Base-by-base conservation (phyloP, 1,284 basidiomycete genomes). In the Naganishia sp. region DNA sequence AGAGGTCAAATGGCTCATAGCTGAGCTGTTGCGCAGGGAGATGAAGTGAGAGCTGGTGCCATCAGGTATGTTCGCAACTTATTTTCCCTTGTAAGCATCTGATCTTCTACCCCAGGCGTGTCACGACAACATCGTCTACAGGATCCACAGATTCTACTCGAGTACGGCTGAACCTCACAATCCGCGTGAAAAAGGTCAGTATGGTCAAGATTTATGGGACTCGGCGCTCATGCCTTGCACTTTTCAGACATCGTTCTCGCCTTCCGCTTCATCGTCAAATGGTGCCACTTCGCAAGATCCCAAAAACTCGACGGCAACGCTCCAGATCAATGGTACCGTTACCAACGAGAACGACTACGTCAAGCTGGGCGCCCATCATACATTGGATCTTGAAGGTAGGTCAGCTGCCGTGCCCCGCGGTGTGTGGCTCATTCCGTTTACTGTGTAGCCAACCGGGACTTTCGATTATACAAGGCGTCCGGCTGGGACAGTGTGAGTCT, bases 321-420 rank as follows among this genome's bases (percentile, higher is more conserved):
- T 99, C 46, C 90, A 95, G 69, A 88, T 99, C 64, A 86, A 92
- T 11, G 96, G 96, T 3, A 86, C 86, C 68, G 93, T 99, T 21
- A 87, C 87, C n/a, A 84, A 86, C 59, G 95, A 98, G 82, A 98
- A 97, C 74, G 84, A 84, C 42, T 88, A 94, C 77, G 96, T 98
- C 65, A 92, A 91, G 77, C 84, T 98, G 76, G 94, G 95, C 4
- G 93, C 95, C 21, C 95, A 87, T 78, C 96, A 99, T 76, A 99
- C 96, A 0, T 83, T 99, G 36, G 95, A 98, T 75, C 83, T 99
- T 50, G 96, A 99, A 77, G 75, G 79, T 76, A 60, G 57, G 67
- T 57, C 36, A 9, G 16, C 0, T 45, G 7, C 9, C 10, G 6
- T 25, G 15, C 6, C 6, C 21, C 28, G 33, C 11, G 36, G 21